Evolutionary conservation across 495 filamentous ascomycete species (phyloP).

Genomic region (Aspergillus diversus): DNA sequence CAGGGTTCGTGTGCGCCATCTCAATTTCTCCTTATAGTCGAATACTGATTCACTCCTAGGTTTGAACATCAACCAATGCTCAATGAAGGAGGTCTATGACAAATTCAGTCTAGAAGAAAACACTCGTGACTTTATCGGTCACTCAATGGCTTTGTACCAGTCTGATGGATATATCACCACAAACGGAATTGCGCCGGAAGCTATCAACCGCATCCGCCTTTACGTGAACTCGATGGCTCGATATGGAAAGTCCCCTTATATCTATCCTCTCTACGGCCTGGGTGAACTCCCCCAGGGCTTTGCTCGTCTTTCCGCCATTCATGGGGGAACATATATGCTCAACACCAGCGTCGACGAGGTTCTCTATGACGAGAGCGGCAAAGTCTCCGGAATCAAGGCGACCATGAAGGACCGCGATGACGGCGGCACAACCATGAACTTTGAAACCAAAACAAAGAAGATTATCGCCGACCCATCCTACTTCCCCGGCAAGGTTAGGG

Average conservation of each 20-base stretch:
- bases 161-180: slow-evolving; percentile 83
- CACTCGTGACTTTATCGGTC: slow-evolving; percentile 94
- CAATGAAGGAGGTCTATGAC: slow-evolving; percentile 97
- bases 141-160: slow-evolving; percentile 95
- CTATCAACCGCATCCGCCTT: slow-evolving; percentile 88
- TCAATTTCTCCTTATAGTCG: not conserved
- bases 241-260: slow-evolving; percentile 98
- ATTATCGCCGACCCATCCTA: slow-evolving; percentile 97
- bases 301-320: slow-evolving; percentile 94
- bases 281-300: slow-evolving; percentile 98
- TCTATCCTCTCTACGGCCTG: slow-evolving; percentile 97
- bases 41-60: slow-evolving; percentile 56
- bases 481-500: slow-evolving; percentile 85
- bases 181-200: slow-evolving; percentile 75
- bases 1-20: slow-evolving; percentile 62
- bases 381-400: slow-evolving; percentile 91
- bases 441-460: slow-evolving; percentile 93
- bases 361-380: slow-evolving; percentile 72
- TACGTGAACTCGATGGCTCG: slow-evolving; percentile 98
- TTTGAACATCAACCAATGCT: slow-evolving; percentile 74
- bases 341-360: slow-evolving; percentile 93
- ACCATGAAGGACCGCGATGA: slow-evolving; percentile 87
- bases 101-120: slow-evolving; percentile 92
- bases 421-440: slow-evolving; percentile 82
- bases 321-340: slow-evolving; percentile 98